Evolutionary conservation across 345 rosid species (phyloP).

Genomic region (Heritiera fomes): DNA sequence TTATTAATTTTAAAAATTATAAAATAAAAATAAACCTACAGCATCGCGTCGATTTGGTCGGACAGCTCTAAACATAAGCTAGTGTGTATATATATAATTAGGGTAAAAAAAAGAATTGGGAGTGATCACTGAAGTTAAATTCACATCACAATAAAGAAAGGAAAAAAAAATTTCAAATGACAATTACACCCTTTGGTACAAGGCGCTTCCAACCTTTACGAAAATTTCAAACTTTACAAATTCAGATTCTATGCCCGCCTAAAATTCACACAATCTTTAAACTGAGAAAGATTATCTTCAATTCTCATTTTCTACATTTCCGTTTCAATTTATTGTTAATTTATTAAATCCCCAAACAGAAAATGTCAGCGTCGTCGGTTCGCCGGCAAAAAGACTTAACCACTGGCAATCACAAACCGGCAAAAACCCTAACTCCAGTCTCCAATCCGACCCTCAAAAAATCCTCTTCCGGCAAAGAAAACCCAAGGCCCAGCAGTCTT

Average conservation of each 20-base stretch:
- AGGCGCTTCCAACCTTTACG: not conserved
- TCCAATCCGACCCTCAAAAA: slow-evolving; percentile 40
- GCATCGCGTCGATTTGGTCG: too few species aligned
- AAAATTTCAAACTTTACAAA: slow-evolving; percentile 34
- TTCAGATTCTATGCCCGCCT: slow-evolving; percentile 42
- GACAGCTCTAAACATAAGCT: too few species aligned
- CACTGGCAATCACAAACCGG: slow-evolving; percentile 38
- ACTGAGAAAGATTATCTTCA: not conserved
- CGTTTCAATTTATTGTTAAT: slow-evolving; percentile 1
- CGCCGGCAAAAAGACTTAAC: slow-evolving; percentile 60
- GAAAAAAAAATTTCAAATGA: not conserved
- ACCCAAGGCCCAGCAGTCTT: slow-evolving; percentile 34
- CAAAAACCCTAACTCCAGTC: slow-evolving; percentile 50
- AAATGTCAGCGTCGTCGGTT: slow-evolving; percentile 60
- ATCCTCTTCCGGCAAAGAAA: slow-evolving; percentile 61
- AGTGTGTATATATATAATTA: too few species aligned
- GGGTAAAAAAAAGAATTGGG: too few species aligned
- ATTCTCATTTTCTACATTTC: not conserved
- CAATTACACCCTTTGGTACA: not conserved
- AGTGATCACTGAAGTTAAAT: too few species aligned
- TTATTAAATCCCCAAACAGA: not conserved
- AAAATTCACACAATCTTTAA: not conserved
- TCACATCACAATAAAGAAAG: too few species aligned
- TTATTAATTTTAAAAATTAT: too few species aligned
- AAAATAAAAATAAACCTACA: too few species aligned